phyloP scores from a whole-genome alignment of 2,329 filamentous ascomycete species.

The Samsoniella hepiali region DNA sequence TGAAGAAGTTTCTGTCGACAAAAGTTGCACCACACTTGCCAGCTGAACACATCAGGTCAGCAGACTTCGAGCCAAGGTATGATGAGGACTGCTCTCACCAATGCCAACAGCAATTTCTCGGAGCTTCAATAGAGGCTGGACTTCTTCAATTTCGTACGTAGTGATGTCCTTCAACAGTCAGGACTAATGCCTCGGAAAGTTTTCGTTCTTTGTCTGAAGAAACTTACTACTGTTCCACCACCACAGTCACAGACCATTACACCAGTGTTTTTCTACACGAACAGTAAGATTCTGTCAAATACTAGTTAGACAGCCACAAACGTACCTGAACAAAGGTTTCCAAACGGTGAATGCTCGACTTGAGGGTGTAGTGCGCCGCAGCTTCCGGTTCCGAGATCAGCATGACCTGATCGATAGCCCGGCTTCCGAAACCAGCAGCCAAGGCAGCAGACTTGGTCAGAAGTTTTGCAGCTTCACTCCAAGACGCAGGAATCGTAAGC shows the following conservation, averaged over 20 bases:
- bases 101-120: not conserved
- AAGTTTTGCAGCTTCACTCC: conserved; percentile 19
- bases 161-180: not conserved
- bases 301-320: not conserved
- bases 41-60: not conserved
- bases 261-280: not conserved
- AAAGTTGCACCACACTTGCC: conserved; percentile 21
- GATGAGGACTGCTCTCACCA: not conserved
- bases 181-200: not conserved
- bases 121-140: not conserved
- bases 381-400: conserved; percentile 22
- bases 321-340: conserved; percentile 50
- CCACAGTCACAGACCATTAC: conserved; percentile 13
- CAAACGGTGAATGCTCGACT: conserved; percentile 9
- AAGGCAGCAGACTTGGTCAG: conserved; percentile 17
- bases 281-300: not conserved
- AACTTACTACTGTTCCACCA: conserved; percentile 10
- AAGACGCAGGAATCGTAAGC: conserved; percentile 21
- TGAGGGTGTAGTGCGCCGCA: conserved; percentile 15
- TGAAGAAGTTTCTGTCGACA: conserved; percentile 21
- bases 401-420: conserved; percentile 13
- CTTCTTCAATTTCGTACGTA: not conserved
- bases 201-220: too few species aligned
- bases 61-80: not conserved
- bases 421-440: not conserved